Base-by-base conservation (phyloP, 371 early-diverging fungal species). In the Fennellomyces sp. region DNA sequence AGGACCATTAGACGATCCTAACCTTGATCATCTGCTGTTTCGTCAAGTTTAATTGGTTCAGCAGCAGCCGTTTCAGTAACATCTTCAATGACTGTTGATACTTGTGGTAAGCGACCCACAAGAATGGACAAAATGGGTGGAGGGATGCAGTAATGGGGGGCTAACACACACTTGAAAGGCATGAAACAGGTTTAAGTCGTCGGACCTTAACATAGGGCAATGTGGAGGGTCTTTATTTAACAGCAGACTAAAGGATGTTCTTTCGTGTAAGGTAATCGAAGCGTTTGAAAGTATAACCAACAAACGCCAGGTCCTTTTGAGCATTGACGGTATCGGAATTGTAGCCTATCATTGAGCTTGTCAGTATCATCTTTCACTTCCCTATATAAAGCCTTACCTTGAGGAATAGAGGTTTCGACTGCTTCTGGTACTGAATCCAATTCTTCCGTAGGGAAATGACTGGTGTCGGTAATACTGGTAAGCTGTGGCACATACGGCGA, bases 391-490 rank as follows among this genome's bases (percentile, higher is more conserved):
- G 23, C 12, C 23, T 45, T 45, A 66, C 67, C 67, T 39, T 52
- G 59, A 33, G 55, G 59, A 53, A 58, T 63, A 7, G 59, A 63
- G 13, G 68, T 74, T 59, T 75, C 75, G 2, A 80, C 73, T 25
- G 65, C 65, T 27, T 86, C 85, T 10, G 88, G 86, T 30, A 87
- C 86, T 68, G 88, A 80, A 61, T 88, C 92, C 55, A 96, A 74
- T 66, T 97, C 97, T 60, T 97, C 97, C 3, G 88, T 94, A 3
- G 97, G 96, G 82, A 98, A 98, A 78, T 98, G 94, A 26, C 92
- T 91, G 8, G 98, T 97, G 72, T 98, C 99, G 11, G 99, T 98
- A 58, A 98, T 98, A 51, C 93, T 92, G 36, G 82, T 89, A 31
- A 98, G 81, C 54, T 91, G 90, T 13, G 99, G 99, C 33, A 98